Conservation (phyloP, 371 early-diverging fungal genomes). For the Syncephalastrum contaminatum region DNA sequence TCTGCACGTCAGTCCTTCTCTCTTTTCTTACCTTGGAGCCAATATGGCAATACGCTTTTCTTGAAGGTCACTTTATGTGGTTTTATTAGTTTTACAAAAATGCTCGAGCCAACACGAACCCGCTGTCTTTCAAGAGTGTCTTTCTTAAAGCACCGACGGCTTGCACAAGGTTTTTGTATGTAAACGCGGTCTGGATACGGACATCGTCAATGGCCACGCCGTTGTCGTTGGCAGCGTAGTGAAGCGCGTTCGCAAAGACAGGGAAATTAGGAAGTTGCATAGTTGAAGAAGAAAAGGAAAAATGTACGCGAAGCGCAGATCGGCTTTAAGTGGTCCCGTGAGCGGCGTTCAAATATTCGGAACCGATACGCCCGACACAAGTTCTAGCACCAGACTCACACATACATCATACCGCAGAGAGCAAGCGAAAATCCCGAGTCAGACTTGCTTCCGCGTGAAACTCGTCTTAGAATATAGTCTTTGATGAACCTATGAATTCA, state of each 20-base stretch:
- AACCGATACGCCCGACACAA: too few relatives aligned
- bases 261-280: constrained; percentile 31
- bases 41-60: constrained; percentile 72
- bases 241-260: constrained; percentile 29
- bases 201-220: constrained; percentile 37
- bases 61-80: constrained; percentile 33
- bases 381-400: too few relatives aligned
- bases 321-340: too few relatives aligned
- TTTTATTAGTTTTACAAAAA: not conserved
- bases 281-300: too few relatives aligned
- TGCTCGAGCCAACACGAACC: constrained; percentile 13
- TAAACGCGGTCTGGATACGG: constrained; percentile 15
- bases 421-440: too few relatives aligned
- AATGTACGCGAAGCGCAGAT: too few relatives aligned
- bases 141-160: constrained; percentile 24
- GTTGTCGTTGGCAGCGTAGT: constrained; percentile 21
- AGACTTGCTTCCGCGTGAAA: too few relatives aligned
- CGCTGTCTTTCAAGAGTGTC: constrained; percentile 25
- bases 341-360: too few relatives aligned
- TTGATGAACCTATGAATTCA: too few relatives aligned
- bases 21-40: constrained; percentile 50
- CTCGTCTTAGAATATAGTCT: too few relatives aligned
- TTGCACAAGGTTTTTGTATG: constrained; percentile 32
- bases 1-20: not conserved
- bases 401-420: too few relatives aligned